Evolutionary conservation across 208 protist species (phyloP).

Genomic region (Trypanosoma melophagium): DNA sequence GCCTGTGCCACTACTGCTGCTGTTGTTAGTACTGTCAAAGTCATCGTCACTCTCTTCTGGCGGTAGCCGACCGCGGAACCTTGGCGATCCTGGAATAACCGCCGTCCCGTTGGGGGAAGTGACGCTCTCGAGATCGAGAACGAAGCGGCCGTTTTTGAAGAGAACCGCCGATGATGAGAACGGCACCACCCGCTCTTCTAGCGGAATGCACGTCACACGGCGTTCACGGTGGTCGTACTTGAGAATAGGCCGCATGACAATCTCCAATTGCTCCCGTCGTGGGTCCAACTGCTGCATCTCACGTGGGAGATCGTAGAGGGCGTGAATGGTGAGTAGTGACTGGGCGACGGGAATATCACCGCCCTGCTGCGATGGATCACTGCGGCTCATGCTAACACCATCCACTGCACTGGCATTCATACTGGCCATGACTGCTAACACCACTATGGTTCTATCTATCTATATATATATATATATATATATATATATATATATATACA

Average conservation of each 20-base stretch:
- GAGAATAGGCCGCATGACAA: slow-evolving; percentile 52
- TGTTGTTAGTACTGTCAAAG: slow-evolving; percentile 21
- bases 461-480: slow-evolving; percentile 5
- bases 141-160: slow-evolving; percentile 41
- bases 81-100: background rate
- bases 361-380: background rate
- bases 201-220: slow-evolving; percentile 39
- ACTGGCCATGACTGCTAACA: too few species aligned
- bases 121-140: slow-evolving; percentile 50
- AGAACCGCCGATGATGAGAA: slow-evolving; percentile 51
- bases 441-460: too few species aligned
- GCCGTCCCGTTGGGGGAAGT: slow-evolving; percentile 6
- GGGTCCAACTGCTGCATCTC: slow-evolving; percentile 51
- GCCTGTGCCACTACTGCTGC: background rate
- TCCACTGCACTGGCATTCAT: background rate
- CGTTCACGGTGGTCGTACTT: slow-evolving; percentile 60
- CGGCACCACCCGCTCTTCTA: slow-evolving; percentile 41
- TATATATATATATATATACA: slow-evolving; percentile 22
- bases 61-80: background rate
- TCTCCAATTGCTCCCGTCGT: slow-evolving; percentile 36
- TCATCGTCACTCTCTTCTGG: slow-evolving; percentile 15
- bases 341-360: slow-evolving; percentile 23
- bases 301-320: slow-evolving; percentile 60
- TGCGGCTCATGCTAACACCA: background rate
- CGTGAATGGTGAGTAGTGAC: slow-evolving; percentile 49